phyloP scores from a whole-genome alignment of 352 stramenopile genomes.

The Phytophthora sp. region DNA sequence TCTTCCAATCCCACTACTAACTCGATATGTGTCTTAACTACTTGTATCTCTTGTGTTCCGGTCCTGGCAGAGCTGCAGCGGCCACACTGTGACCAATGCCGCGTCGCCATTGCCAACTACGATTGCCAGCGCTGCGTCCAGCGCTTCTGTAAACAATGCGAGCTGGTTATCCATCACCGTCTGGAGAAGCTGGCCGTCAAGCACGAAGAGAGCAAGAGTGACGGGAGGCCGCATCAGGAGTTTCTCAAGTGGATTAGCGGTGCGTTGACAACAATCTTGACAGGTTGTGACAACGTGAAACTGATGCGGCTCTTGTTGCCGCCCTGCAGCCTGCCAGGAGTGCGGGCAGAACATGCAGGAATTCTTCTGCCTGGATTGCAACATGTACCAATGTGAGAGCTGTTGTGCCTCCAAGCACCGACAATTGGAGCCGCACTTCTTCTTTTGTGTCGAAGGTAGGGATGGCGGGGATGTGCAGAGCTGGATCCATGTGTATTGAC shows the following conservation, averaged over 20 bases:
- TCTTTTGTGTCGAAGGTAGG: conserved; percentile 64
- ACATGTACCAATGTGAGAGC: conserved; percentile 58
- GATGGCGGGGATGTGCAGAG: background rate
- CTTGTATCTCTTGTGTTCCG: background rate
- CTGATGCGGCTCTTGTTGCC: conserved; percentile 7
- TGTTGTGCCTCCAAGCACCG: conserved; percentile 57
- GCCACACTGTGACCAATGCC: conserved; percentile 49
- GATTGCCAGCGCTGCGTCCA: conserved; percentile 53
- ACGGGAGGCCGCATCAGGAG: conserved; percentile 53
- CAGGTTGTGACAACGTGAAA: background rate
- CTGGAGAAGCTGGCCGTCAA: conserved; percentile 32
- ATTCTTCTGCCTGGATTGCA: conserved; percentile 66
- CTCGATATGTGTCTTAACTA: background rate
- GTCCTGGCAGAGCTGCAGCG: conserved; percentile 49
- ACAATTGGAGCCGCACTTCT: conserved; percentile 48
- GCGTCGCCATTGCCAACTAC: conserved; percentile 42
- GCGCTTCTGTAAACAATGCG: conserved; percentile 55
- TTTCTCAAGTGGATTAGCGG: conserved; percentile 54
- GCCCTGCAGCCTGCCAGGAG: conserved; percentile 53
- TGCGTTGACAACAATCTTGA: conserved; percentile 19
- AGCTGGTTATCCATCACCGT: conserved; percentile 49
- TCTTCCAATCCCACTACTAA: background rate
- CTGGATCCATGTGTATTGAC: background rate
- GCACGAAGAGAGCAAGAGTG: conserved; percentile 53
- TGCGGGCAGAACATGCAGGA: conserved; percentile 50